A percentile compares a stretch with the other conserved stretches of the same genome.
phyloP scores from a whole-genome alignment of 75 land plant species.

The Picea glauca region DNA sequence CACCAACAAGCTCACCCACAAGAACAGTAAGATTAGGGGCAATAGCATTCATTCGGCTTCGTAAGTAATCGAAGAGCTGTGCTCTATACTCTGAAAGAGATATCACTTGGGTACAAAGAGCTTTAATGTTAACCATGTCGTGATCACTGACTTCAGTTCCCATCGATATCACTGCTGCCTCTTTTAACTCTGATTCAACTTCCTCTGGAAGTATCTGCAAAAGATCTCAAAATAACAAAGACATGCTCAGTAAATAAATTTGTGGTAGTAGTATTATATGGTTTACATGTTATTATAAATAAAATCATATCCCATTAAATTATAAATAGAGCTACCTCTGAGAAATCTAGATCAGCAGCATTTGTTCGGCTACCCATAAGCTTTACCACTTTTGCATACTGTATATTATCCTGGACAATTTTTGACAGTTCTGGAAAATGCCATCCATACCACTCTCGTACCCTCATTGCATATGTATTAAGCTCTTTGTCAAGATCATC shows the following conservation, averaged over 20 bases:
- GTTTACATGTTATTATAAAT: no score
- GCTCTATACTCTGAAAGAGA: constrained; percentile 87
- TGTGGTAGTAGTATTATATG: no score
- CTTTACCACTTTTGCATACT: constrained; percentile 83
- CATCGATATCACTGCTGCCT: constrained; percentile 88
- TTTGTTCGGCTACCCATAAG: constrained; percentile 85
- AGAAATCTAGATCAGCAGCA: constrained; percentile 87
- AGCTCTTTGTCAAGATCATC: constrained; percentile 99
- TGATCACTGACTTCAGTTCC: constrained; percentile 95
- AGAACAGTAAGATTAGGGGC: constrained; percentile 94
- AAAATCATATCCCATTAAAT: no score
- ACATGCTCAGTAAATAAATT: no score
- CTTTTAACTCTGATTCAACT: constrained; percentile 79
- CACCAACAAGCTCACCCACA: constrained; percentile 98
- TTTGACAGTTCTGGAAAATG: constrained; percentile 97
- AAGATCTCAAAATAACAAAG: background rate
- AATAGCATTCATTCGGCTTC: constrained; percentile 93
- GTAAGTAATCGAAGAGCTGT: constrained; percentile 84
- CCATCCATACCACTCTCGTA: constrained; percentile 99
- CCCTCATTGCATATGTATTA: constrained; percentile 95
- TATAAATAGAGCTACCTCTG: constrained; percentile 49
- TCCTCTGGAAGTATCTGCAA: constrained; percentile 79
- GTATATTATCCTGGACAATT: constrained; percentile 85
- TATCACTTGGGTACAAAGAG: constrained; percentile 89
- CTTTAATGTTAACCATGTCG: constrained; percentile 80